Evolutionary conservation across 768 basidiomycete species (phyloP), one percentile per base, ranked within the genome.

Genomic region (Trametes coccinea): DNA sequence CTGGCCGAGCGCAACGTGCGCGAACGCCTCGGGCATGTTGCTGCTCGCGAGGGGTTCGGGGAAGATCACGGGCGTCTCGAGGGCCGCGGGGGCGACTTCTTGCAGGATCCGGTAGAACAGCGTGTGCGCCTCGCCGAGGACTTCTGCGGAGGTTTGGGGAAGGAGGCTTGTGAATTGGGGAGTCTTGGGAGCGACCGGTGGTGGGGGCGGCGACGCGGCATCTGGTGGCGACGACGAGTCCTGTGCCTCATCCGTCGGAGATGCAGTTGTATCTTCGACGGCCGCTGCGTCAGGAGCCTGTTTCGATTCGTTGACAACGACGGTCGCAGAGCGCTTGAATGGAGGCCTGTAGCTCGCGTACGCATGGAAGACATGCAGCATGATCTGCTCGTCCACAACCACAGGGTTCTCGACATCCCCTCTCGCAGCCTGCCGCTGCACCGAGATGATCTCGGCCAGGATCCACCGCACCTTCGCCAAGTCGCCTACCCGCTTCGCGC

Each of bases 401-500:
- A 84, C 76, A 16, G 71, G 73, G 33, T 57, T 71, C 49, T 10
- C 56, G 37, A 51, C 71, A 30, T 61, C 63, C 17, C 67, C 69
- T 8, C 51, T 62, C 57, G 54, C 72, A 31, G 68, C 63, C 29
- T 61, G 57, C 31, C 70, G 50, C 61, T 70, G 55, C 66, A 76
- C 74, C 45, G 77, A 78, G 29, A 91, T 81, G 75, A 93, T 84
- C 77, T 97, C 94, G 1, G 89, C 91, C 56, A 98, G 77, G 61
- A 98, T 88, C 95, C 95, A 98, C 66, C 95, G 79, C 29, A 88
- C 87, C 50, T 93, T 80, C 3, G 81, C 79, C 22, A 99, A 74
- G 72, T 98, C 96, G 0, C 95, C 94, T 2, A 87, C 77, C 5
- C 93, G 80, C 73, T 93, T 97, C 37, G 92, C 89, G 1, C 93